Conservation (phyloP, 2,329 filamentous ascomycete species). For the Escovopsis weberi region DNA sequence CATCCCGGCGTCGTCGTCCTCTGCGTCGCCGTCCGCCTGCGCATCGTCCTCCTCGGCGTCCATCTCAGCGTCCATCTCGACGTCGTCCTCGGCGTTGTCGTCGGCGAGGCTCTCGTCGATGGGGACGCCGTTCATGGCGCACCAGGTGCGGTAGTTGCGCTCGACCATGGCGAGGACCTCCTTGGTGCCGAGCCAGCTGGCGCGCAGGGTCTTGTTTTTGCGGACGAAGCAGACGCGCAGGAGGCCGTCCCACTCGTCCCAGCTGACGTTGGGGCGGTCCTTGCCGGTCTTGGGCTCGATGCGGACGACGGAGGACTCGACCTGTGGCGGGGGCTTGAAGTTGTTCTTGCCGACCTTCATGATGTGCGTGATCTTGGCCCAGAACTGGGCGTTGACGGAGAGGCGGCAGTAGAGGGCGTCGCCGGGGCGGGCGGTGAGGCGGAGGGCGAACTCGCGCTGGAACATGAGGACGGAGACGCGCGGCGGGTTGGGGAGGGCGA, state of each 20-base stretch:
- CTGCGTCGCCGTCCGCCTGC: slow-evolving; percentile 36
- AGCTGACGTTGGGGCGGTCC: slow-evolving; percentile 70
- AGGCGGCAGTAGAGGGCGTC: slow-evolving; percentile 85
- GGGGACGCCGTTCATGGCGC: slow-evolving; percentile 68
- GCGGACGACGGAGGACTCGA: slow-evolving; percentile 81
- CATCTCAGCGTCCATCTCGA: slow-evolving; percentile 26
- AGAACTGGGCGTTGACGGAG: slow-evolving; percentile 89
- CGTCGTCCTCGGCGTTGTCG: slow-evolving; percentile 26
- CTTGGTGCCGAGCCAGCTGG: slow-evolving; percentile 65
- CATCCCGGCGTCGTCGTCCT: slow-evolving; percentile 14
- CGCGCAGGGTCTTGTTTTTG: slow-evolving; percentile 81
- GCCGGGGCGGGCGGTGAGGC: slow-evolving; percentile 74
- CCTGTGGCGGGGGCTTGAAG: slow-evolving; percentile 86
- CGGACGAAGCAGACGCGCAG: slow-evolving; percentile 56
- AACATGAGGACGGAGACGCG: slow-evolving; percentile 87
- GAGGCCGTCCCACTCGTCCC: slow-evolving; percentile 90
- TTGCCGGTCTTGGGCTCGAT: slow-evolving; percentile 73
- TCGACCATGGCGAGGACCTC: slow-evolving; percentile 74
- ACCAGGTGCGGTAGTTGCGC: slow-evolving; percentile 79
- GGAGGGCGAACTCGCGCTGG: slow-evolving; percentile 85
- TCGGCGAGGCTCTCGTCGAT: slow-evolving; percentile 52
- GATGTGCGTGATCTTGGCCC: slow-evolving; percentile 48
- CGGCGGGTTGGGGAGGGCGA: slow-evolving; percentile 68
- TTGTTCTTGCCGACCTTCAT: slow-evolving; percentile 96
- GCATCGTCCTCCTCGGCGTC: slow-evolving; percentile 31